Percentiles rank a stretch among this genome's conserved stretches.
These are phyloP conservation scores for Actinomortierella ambigua DNA, from an alignment of 371 early-diverging fungal species.

Conservation along the genomic window DNA sequence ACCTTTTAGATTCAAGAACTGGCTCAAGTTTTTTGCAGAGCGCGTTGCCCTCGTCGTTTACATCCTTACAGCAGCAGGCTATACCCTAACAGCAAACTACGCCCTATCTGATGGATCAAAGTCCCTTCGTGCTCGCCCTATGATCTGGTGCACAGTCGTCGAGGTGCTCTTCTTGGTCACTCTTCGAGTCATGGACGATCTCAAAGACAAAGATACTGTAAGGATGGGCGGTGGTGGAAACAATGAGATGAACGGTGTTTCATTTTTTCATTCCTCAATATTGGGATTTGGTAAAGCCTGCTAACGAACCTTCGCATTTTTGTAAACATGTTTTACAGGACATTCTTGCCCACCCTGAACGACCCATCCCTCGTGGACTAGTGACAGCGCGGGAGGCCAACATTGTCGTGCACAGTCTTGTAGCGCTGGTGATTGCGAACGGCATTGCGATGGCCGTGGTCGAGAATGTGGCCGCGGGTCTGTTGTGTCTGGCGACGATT, in stretches of 20 bases:
- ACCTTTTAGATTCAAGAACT: slow-evolving; percentile 28
- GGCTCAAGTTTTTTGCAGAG: slow-evolving; percentile 41
- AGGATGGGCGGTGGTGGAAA: not conserved
- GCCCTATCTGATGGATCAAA: slow-evolving; percentile 31
- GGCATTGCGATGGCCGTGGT: slow-evolving; percentile 34
- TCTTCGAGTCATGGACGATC: slow-evolving; percentile 45
- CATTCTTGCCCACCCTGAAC: slow-evolving; percentile 45
- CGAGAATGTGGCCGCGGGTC: slow-evolving; percentile 38
- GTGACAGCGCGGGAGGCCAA: slow-evolving; percentile 46
- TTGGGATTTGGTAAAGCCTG: not conserved
- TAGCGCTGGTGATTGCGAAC: slow-evolving; percentile 26
- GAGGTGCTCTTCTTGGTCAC: slow-evolving; percentile 39
- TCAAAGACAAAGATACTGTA: slow-evolving; percentile 46
- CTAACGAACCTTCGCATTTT: not conserved
- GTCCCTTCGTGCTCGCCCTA: slow-evolving; percentile 18
- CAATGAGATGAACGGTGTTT: not conserved
- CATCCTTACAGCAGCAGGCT: slow-evolving; percentile 43
- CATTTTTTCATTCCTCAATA: too few relatives aligned
- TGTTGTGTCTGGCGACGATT: slow-evolving; percentile 41
- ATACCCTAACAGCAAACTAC: slow-evolving; percentile 39
- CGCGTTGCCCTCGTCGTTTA: slow-evolving; percentile 38
- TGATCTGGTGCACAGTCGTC: slow-evolving; percentile 37
- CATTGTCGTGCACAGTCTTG: slow-evolving; percentile 34
- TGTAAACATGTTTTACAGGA: slow-evolving; percentile 11
- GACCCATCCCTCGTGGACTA: slow-evolving; percentile 39